Base-by-base conservation (phyloP, 2,329 filamentous ascomycete genomes). In the Aureobasidium sp. region DNA sequence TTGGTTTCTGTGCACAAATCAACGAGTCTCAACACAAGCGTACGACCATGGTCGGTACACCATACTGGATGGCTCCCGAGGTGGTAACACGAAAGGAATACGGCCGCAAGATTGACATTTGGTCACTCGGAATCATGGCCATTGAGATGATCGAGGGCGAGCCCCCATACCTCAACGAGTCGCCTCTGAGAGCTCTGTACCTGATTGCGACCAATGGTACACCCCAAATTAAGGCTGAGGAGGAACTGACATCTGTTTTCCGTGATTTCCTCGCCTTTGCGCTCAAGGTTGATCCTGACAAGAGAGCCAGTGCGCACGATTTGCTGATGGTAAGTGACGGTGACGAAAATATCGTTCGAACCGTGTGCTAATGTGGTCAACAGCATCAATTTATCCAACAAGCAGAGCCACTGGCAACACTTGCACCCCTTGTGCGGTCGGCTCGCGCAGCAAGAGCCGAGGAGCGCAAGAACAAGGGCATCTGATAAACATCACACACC, bases 131-230 rank as follows among this genome's bases (percentile, higher is more conserved):
- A 62, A 99, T 99, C 76, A 97, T 99, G 94, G 91, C 94, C 8
- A 97, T 99, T 69, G 94, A 99, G 75, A 99, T 99, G 94, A 96
- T 99, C 65, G 94, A 97, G 76, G 94, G 93, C 72, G 94, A 97
- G 74, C 94, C 94, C 13, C 94, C 94, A 25, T 99, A 97, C 72
- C 80, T 99, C 62, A 97, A 92, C 40, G 94, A 99, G 74, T 95
- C 90, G 38, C 94, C 94, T 5, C 81, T 99, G 25, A 86, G 93
- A 63, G 94, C 94, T 1, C 81, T 99, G 38, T 99, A 94, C 81
- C 77, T 99, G 67, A 99, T 99, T 73, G 94, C 94, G 58, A 97
- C 94, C 35, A 96, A 96, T 70, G 94, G 94, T 50, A 97, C 94
- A 17, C 94, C 94, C 1, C 81, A 87, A 57, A 95, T 99, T 76